Evolutionary conservation across 83 land plant genomes (phyloP), one percentile per base, ranked within the genome.

Genomic region (Picea mariana): DNA sequence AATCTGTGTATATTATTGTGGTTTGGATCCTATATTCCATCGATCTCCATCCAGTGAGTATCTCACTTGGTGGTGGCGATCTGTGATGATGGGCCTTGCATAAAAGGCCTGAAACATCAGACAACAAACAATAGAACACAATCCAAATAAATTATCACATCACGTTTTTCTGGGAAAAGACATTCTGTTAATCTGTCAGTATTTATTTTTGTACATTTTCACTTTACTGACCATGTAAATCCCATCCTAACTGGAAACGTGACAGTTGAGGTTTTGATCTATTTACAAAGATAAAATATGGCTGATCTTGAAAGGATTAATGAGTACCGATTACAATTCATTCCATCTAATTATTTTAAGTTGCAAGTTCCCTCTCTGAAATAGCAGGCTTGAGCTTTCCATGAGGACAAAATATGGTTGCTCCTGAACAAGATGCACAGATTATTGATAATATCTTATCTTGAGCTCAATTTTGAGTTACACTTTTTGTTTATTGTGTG

Each of bases 131-230:
- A 6, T 44, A 44, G 9, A 44, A 44, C 9, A 55, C 12, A 12
- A 15, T 55, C 15, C 59, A 55, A 55, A 55, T 55, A 55, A 55
- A 55, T 55, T 13, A 55, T 55, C 3, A 55, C 15, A 55, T 55
- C 59, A 55, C 15, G 15, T 55, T 55, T 55, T 55, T 12, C 15
- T 55, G 59, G 59, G 16, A 55, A 55, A 15, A 55, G 16, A 42
- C 21, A n/a, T 47, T 23, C 59, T 42, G 58, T 47, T 2, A 73
- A 20, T 20, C 26, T 21, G 21, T 8, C 21, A 21, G 49, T 44
- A 27, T 26, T n/a, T 21, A 73, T 12, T 47, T 73, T 73, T 73
- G 58, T 47, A 21, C 77, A 73, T 73, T 73, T 44, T 73, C 26
- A 44, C 2, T 9, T 38, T n/a, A 9, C 27, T 42, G 12, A 73